Conservation (phyloP, 495 filamentous ascomycete genomes). For the Stereocaulon alpinum region DNA sequence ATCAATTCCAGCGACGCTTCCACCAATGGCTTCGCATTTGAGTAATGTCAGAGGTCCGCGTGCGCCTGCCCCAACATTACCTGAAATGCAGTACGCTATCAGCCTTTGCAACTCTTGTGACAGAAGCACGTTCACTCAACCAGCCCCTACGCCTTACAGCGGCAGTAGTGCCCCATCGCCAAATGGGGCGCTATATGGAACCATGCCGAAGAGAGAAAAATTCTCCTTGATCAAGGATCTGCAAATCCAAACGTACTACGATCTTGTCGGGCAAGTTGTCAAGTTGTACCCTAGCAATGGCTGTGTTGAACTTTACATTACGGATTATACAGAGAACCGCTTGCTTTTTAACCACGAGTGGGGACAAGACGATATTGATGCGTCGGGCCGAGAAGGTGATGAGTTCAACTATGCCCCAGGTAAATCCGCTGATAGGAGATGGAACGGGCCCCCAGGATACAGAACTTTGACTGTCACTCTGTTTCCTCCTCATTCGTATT, state of each 20-base stretch:
- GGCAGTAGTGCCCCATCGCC: background rate
- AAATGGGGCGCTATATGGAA: background rate
- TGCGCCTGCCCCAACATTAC: constrained; percentile 10
- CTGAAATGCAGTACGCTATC: constrained; percentile 20
- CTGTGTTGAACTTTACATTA: constrained; percentile 58
- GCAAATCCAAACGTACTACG: constrained; percentile 44
- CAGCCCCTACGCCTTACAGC: background rate
- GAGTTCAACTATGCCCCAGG: constrained; percentile 34
- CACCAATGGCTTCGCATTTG: constrained; percentile 25
- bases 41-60: constrained; percentile 20
- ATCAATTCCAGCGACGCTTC: constrained; percentile 26
- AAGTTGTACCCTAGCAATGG: constrained; percentile 44
- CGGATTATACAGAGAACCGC: constrained; percentile 72
- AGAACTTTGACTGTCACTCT: constrained; percentile 61
- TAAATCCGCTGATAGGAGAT: constrained; percentile 32
- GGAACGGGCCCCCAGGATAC: constrained; percentile 72
- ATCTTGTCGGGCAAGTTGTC: constrained; percentile 69
- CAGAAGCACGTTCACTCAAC: constrained; percentile 12
- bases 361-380: constrained; percentile 29
- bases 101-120: constrained; percentile 21
- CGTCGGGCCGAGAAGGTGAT: constrained; percentile 38
- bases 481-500: constrained; percentile 57
- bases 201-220: constrained; percentile 31
- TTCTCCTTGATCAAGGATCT: constrained; percentile 59
- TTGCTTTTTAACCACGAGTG: constrained; percentile 48